Conservation (phyloP, 75 land plant genomes). For the Isoetes taiwanensis region DNA sequence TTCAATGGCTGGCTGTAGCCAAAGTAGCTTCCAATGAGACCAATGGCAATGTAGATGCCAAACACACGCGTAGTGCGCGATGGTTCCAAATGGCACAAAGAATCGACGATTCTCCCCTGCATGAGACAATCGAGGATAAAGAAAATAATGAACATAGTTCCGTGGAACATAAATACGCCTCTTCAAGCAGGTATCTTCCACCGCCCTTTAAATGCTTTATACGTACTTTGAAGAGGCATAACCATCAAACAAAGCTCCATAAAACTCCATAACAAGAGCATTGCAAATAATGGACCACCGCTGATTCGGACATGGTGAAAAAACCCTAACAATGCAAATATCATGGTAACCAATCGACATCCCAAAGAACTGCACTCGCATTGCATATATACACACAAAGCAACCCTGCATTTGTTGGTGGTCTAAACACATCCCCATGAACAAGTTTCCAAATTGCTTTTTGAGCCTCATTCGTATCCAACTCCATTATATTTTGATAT, state of each 20-base stretch:
- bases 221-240: constrained; percentile 62
- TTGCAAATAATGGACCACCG: constrained; percentile 84
- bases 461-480: constrained; percentile 89
- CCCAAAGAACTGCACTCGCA: constrained; percentile 78
- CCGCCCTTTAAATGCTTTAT: constrained; percentile 82
- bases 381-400: constrained; percentile 82
- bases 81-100: constrained; percentile 83
- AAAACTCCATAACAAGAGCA: constrained; percentile 85
- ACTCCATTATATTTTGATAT: too few species aligned
- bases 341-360: constrained; percentile 83
- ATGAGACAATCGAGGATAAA: constrained; percentile 64
- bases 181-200: constrained; percentile 70
- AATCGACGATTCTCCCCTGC: constrained; percentile 82
- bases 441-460: constrained; percentile 96
- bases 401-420: constrained; percentile 55
- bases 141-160: constrained; percentile 41
- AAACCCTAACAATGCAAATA: constrained; percentile 74
- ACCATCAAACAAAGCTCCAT: constrained; percentile 88
- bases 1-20: constrained; percentile 66
- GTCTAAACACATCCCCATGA: constrained; percentile 95
- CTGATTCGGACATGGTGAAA: constrained; percentile 87
- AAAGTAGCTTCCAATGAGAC: constrained; percentile 58
- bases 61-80: constrained; percentile 64
- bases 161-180: constrained; percentile 70
- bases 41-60: constrained; percentile 73